Evolutionary conservation across 2,329 filamentous ascomycete genomes (phyloP).

Genomic region (Pestalotiopsis sp.): DNA sequence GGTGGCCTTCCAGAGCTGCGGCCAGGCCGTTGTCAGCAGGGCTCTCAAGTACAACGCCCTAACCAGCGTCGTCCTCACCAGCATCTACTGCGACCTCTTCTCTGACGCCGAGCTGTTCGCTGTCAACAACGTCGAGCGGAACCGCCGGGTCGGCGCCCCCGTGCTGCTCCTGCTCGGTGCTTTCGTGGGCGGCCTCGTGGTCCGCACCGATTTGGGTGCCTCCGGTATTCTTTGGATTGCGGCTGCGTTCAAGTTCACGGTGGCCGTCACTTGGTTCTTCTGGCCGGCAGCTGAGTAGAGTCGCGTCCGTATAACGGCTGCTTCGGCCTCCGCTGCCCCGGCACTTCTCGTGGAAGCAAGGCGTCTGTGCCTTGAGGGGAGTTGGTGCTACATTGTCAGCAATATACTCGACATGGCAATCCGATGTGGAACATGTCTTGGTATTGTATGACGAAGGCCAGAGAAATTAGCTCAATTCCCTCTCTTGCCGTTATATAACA

Average conservation of each 20-base stretch:
- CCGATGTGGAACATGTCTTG: no score
- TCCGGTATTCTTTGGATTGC: constrained; percentile 63
- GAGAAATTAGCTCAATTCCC: no score
- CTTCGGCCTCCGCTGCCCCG: background rate
- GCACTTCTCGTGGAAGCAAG: no score
- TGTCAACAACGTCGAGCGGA: constrained; percentile 49
- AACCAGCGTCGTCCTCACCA: constrained; percentile 80
- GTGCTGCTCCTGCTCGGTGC: constrained; percentile 52
- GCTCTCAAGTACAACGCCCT: constrained; percentile 71
- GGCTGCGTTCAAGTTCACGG: constrained; percentile 55
- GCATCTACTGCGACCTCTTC: constrained; percentile 80
- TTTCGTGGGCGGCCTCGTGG: constrained; percentile 52
- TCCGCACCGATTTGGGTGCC: constrained; percentile 50
- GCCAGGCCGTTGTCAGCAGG: constrained; percentile 75
- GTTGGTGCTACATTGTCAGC: no score
- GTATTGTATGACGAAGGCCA: no score
- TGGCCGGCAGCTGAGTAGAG: constrained; percentile 54
- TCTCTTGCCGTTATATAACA: no score
- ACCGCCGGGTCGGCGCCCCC: constrained; percentile 53
- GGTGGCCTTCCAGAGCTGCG: constrained; percentile 76
- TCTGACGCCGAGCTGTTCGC: constrained; percentile 60
- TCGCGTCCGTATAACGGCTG: background rate
- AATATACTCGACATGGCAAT: no score
- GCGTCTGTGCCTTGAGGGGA: no score
- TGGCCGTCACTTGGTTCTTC: constrained; percentile 60